Evolutionary conservation across 192 early-diverging fungal genomes (phyloP).

Genomic region (Coemansia sp.): DNA sequence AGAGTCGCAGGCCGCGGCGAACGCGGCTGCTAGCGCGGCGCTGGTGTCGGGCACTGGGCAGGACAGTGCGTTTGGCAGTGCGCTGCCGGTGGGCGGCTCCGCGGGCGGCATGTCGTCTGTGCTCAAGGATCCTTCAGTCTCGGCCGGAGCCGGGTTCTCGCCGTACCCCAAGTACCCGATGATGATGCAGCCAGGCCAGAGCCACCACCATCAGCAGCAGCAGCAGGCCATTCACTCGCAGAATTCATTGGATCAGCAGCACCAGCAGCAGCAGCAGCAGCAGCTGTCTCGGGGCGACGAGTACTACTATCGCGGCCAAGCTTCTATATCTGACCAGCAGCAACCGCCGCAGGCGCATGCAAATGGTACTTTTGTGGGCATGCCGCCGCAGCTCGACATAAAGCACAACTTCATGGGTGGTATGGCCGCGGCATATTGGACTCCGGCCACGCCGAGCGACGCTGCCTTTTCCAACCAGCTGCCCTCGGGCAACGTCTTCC

Average conservation of each 20-base stretch:
- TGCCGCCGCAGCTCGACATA: constrained; percentile 41
- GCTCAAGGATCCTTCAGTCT: constrained; percentile 17
- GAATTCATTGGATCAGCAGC: constrained; percentile 2
- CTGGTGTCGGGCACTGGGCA: constrained; percentile 21
- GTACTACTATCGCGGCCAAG: constrained; percentile 22
- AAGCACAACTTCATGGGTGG: constrained; percentile 32
- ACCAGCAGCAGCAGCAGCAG: constrained; percentile 19
- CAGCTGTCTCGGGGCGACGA: constrained; percentile 27
- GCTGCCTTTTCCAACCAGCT: constrained; percentile 40
- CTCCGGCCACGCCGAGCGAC: constrained; percentile 42
- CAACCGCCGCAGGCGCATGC: constrained; percentile 14
- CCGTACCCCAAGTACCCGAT: constrained; percentile 42
- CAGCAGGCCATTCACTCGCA: constrained; percentile 10
- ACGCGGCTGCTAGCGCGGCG: constrained; percentile 2
- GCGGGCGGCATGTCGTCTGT: constrained; percentile 21
- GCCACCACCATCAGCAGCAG: constrained; percentile 12
- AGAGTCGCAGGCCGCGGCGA: constrained; percentile 27
- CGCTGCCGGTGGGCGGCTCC: not conserved
- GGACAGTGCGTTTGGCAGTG: constrained; percentile 16
- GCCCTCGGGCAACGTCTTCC: constrained; percentile 38
- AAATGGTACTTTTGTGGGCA: constrained; percentile 32
- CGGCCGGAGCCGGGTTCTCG: constrained; percentile 15
- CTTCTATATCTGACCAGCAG: constrained; percentile 12
- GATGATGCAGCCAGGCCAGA: constrained; percentile 45
- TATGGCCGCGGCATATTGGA: constrained; percentile 33